Conservation (phyloP, 108 stramenopile genomes). For the Conticribra guillardii region DNA sequence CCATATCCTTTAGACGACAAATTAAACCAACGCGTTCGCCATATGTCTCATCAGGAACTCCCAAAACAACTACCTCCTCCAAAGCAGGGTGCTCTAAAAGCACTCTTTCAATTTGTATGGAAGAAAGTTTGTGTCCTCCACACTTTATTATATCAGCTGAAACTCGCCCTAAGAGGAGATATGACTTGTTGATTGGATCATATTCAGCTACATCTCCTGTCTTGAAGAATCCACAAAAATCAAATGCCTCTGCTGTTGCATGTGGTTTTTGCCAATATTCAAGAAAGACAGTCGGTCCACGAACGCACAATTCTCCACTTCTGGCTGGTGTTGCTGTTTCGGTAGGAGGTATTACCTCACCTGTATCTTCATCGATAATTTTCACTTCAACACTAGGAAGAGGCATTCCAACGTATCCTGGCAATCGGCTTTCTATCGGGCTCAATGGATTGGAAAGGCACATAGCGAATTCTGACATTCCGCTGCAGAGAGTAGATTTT, state of each 20-base stretch:
- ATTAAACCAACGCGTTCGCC: slow-evolving; percentile 37
- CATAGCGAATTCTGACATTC: slow-evolving; percentile 67
- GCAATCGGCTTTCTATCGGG: slow-evolving; percentile 26
- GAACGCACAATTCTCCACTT: slow-evolving; percentile 44
- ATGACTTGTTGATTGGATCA: slow-evolving; percentile 34
- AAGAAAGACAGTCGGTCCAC: slow-evolving; percentile 52
- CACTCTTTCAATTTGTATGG: slow-evolving; percentile 54
- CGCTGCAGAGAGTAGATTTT: no score
- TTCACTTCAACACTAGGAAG: slow-evolving; percentile 56
- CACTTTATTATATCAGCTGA: slow-evolving; percentile 56
- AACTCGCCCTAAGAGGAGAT: slow-evolving; percentile 53
- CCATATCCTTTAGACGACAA: slow-evolving; percentile 5
- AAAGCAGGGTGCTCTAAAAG: slow-evolving; percentile 49
- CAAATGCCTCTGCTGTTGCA: slow-evolving; percentile 51
- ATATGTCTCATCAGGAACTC: slow-evolving; percentile 46
- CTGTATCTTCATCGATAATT: slow-evolving; percentile 43
- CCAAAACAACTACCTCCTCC: slow-evolving; percentile 40
- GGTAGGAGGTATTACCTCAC: slow-evolving; percentile 10
- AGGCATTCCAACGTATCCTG: slow-evolving; percentile 56
- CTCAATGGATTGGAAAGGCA: slow-evolving; percentile 54
- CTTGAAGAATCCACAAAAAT: slow-evolving; percentile 46
- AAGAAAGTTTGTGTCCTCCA: slow-evolving; percentile 58
- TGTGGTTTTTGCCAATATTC: slow-evolving; percentile 56
- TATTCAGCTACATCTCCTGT: slow-evolving; percentile 59
- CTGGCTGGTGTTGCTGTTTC: neutral